Evolutionary conservation across 2,329 filamentous ascomycete genomes (phyloP), one percentile per base, ranked within the genome.

Genomic region (Phialemonium atrogriseum): DNA sequence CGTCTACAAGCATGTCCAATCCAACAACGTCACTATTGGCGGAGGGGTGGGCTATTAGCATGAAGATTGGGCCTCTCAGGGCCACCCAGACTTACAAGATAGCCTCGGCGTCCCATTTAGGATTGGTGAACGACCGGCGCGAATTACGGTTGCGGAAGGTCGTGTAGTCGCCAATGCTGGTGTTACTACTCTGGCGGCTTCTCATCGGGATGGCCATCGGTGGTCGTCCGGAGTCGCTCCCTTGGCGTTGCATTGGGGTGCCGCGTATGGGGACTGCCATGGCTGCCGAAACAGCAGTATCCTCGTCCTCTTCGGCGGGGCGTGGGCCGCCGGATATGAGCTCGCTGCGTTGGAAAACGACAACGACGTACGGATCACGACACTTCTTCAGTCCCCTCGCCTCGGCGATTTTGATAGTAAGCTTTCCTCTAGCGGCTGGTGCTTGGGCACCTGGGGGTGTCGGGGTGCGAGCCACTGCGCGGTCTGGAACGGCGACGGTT

Each of bases 181-280:
- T 94, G 60, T 89, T 88, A 62, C 89, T 96, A 61, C 89, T 96
- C 55, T 96, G 91, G 34, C 91, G 80, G 56, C 88, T 96, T 49
- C 82, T 80, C 86, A 96, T 95, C 2, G 91, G 91, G 43, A 98
- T 96, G 19, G 87, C 85, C 79, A 95, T 89, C 11, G 87, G 55
- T 5, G 84, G 74, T 32, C 81, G 75, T 17, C 87, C 84, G 18
- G 80, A 81, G 46, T 94, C 86, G 51, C 84, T 91, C 36, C 80
- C 82, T 40, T 82, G 77, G 35, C 81, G 71, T 47, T 77, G 72
- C 46, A 62, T 69, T 43, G 69, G 73, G 49, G 59, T 60, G 49
- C 56, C 68, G n/a, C 50, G 50, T 47, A 69, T 70, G 15, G 64
- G 56, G 33, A 69, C 60, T 13, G 48, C 44, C 5, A 45, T 30